Evolutionary conservation across 345 rosid genomes (phyloP), one percentile per base, ranked within the genome.

Genomic region (Populus deltoides): DNA sequence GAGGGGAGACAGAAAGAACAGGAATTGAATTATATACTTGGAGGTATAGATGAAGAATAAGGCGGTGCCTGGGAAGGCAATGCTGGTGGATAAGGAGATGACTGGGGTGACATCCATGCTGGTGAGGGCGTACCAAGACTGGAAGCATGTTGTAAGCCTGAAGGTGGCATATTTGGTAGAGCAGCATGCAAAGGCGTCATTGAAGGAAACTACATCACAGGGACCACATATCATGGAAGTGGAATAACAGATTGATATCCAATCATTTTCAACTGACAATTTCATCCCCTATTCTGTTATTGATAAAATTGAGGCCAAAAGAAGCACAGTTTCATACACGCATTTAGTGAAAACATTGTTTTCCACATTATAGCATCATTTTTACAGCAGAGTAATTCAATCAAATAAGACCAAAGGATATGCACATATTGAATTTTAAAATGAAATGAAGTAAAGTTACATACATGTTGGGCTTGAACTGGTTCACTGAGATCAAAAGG

Each of bases 401-500:
- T 59, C n/a, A 59, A 63, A 68, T 36, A 43, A 45, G 22, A 63
- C 71, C 12, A 65, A 41, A 35, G 45, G 41, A 29, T 6, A 20
- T 16, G 36, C 43, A 18, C 10, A 4, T 18, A 16, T 33, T 63
- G 66, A n/a, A 10, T 69, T 47, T 47, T 41, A 74, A 78, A 66
- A 80, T 38, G 22, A 53, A 47, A 82, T 47, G 70, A 81, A 75
- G 38, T 33, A 73, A 75, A 43, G 82, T 55, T 15, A 79, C 92
- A 71, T 87, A 95, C 99, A 41, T 81, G 70, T 80, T 86, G 93
- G 70, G 85, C 80, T 79, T 85, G 98, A 74, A 70, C 86, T 49
- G 82, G 84, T 76, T 90, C 94, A 49, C 70, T 79, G 79, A 79
- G 29, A 83, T 96, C 98, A 89, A 96, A 96, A 72, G 99, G 99